Evolutionary conservation across 2,329 filamentous ascomycete species (phyloP), one percentile per base, ranked within the genome.

Genomic region (Lasiodiplodia citricola): DNA sequence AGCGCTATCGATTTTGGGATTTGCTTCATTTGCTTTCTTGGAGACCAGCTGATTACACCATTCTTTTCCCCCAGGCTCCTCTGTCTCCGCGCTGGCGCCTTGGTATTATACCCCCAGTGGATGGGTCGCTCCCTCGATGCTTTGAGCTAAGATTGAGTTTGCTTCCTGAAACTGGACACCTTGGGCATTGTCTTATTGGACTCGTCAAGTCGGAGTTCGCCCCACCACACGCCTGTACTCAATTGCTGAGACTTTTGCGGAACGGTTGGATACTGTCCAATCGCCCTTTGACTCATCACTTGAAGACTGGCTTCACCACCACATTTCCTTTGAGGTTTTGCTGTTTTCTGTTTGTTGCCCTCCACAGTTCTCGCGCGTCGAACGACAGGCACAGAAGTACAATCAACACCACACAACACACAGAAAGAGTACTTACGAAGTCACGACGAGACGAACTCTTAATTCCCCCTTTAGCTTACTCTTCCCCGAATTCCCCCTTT

Each of bases 361-460:
- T 50, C 28, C 41, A 21, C 37, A 23, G 28, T 62, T 47, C 57
- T 50, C 57, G 25, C 25, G 21, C 54, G 57, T 62, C 57, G 57
- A 62, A 44, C 41, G 57, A 62, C 57, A 62, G 47, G 56, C 38
- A 44, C 55, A 18, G 56, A 50, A 62, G 57, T 62, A 62, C 41
- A 62, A 62, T 62, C 56, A 41, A 28, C 57, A 51, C 57, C 13
- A 62, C 57, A 62, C 31, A 62, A 41, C 57, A 62, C 41, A 50
- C 37, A 62, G 57, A 50, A 50, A 62, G 41, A 62, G 57, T 62
- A 50, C 57, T 65, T 44, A 65, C 41, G 62, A 65, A 38, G 62
- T 54, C 62, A 65, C 62, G 62, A 65, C 47, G 62, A 65, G 35
- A 65, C 47, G 62, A 65, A 25, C 62, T 10, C 62, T 38, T 65